Percentiles rank a stretch among this genome's conserved stretches.
These are phyloP conservation scores for Salix arbutifolia DNA, from an alignment of 345 rosid genomes.

Conservation along the genomic window DNA sequence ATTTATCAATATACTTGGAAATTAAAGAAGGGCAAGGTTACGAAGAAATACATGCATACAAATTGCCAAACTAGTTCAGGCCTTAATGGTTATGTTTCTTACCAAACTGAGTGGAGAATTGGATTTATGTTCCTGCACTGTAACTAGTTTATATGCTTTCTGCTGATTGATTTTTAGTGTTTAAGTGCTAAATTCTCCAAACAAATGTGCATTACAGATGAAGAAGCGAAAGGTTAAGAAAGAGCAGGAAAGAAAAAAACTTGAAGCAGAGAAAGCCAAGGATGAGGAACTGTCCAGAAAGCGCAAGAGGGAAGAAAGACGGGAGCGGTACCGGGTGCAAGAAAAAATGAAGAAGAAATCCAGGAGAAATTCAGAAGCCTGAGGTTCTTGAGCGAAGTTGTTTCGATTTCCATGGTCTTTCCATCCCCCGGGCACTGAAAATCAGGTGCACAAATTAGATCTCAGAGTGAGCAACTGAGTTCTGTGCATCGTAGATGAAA, in stretches of 20 bases:
- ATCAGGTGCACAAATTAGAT: neutral
- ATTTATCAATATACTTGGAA: neutral
- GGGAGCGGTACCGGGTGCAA: conserved; percentile 63
- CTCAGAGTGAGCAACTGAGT: neutral
- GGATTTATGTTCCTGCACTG: neutral
- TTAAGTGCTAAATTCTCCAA: neutral
- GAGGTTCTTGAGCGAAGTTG: conserved; percentile 1
- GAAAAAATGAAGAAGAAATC: conserved; percentile 63
- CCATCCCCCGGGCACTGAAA: neutral
- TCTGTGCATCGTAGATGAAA: neutral
- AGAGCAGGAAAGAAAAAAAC: conserved; percentile 50
- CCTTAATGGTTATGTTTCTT: neutral
- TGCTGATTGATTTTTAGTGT: neutral
- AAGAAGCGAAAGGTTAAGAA: conserved; percentile 59
- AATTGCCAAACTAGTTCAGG: neutral
- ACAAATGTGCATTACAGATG: conserved; percentile 36
- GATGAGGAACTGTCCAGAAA: conserved; percentile 55
- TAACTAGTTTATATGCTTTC: neutral
- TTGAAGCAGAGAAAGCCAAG: conserved; percentile 61
- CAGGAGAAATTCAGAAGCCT: conserved; percentile 27
- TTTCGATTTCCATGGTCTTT: neutral
- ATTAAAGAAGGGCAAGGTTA: neutral
- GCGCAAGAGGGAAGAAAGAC: conserved; percentile 73
- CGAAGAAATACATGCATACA: neutral
- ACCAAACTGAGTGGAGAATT: neutral